Evolutionary conservation across 352 stramenopile species (phyloP).

Genomic region (Globisporangium nagaii): DNA sequence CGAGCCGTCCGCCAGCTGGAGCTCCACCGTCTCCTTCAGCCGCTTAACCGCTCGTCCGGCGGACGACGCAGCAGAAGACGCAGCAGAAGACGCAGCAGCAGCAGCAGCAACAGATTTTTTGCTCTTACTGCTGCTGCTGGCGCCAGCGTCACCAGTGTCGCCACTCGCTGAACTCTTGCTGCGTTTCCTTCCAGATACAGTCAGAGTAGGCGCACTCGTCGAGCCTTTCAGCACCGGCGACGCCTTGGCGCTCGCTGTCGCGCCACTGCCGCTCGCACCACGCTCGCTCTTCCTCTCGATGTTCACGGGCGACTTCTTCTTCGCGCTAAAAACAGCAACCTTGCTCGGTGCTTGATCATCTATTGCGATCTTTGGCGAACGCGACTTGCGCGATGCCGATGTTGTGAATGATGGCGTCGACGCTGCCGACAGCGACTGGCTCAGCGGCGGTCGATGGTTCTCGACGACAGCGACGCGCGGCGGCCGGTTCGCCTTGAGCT

Average conservation of each 20-base stretch:
- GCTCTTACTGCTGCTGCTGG: background rate
- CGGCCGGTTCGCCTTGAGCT: no score
- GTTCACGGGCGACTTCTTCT: background rate
- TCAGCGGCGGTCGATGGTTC: background rate
- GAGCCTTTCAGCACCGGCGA: background rate
- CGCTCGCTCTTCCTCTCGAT: background rate
- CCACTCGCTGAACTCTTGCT: conserved; percentile 5
- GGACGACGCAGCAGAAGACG: background rate
- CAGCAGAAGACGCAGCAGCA: background rate
- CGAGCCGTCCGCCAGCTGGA: background rate
- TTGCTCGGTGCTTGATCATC: background rate
- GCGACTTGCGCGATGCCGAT: background rate
- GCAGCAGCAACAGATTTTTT: background rate
- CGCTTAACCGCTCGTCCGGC: conserved; percentile 1
- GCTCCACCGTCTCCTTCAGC: conserved; percentile 6
- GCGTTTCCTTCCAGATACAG: conserved; percentile 8
- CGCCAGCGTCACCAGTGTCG: no score
- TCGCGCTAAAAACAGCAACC: background rate
- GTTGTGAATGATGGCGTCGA: background rate
- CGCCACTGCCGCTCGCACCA: no score
- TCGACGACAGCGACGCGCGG: background rate
- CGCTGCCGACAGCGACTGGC: background rate
- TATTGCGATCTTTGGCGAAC: background rate
- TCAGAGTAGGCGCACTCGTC: background rate
- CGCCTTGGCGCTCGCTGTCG: background rate